phyloP scores from a whole-genome alignment of 176 grass and related monocot species.

The Hordeum vulgare region DNA sequence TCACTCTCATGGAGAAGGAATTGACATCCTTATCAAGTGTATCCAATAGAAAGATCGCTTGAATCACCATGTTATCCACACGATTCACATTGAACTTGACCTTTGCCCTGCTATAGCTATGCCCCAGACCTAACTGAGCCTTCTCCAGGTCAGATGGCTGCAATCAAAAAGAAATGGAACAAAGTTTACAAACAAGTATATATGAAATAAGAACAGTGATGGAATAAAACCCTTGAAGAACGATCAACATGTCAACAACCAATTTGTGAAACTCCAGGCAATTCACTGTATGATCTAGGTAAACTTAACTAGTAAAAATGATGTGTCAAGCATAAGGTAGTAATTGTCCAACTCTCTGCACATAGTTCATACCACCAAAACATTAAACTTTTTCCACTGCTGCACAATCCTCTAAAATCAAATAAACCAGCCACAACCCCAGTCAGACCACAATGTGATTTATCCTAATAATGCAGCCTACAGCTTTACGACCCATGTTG shows the following conservation, averaged over 20 bases:
- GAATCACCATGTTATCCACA: slow-evolving; percentile 93
- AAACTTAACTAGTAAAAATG: not conserved
- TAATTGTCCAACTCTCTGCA: not conserved
- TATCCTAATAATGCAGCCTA: not conserved
- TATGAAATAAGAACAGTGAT: too few relatives aligned
- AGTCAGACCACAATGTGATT: not conserved
- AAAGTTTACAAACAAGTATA: not conserved
- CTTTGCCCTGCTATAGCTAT: slow-evolving; percentile 89
- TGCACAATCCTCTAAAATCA: not conserved
- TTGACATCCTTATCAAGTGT: slow-evolving; percentile 82
- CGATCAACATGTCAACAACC: not conserved
- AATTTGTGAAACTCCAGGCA: not conserved
- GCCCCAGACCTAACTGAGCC: slow-evolving; percentile 63
- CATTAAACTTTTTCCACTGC: not conserved
- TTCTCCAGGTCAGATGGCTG: slow-evolving; percentile 61
- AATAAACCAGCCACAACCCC: not conserved
- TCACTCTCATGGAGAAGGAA: slow-evolving; percentile 83
- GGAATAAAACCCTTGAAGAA: not conserved
- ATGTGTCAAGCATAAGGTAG: not conserved
- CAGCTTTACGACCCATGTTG: not conserved
- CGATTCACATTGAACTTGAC: slow-evolving; percentile 89
- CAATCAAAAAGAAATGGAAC: not conserved
- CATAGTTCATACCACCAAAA: not conserved
- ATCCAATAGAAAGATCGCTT: slow-evolving; percentile 79
- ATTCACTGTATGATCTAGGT: not conserved